Conservation (phyloP, 1,139 yeast species). For the Entelexis sorbosivorans region DNA sequence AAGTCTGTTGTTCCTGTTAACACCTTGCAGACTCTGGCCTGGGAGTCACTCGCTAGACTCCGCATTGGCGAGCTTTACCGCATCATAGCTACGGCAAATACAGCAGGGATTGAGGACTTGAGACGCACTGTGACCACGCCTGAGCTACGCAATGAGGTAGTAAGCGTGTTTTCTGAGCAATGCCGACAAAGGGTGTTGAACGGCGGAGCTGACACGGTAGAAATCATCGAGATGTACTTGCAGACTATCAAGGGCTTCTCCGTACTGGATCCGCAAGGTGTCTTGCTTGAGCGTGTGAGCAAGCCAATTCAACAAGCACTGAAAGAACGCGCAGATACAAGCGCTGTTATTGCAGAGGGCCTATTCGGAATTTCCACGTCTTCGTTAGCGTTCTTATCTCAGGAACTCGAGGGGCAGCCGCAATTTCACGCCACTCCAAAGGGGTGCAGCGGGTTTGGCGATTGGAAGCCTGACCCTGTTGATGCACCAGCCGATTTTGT, state of each 20-base stretch:
- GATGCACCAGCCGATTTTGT: constrained; percentile 83
- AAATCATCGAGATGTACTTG: constrained; percentile 58
- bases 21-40: constrained; percentile 3
- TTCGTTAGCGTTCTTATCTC: constrained; percentile 33
- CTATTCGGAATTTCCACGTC: constrained; percentile 44
- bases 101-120: constrained; percentile 53
- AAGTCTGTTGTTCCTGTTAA: not conserved
- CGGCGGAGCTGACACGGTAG: constrained; percentile 73
- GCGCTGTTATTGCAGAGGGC: constrained; percentile 60
- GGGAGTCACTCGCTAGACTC: constrained; percentile 24
- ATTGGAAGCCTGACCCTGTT: constrained; percentile 87
- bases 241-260: constrained; percentile 63
- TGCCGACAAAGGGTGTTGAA: constrained; percentile 51
- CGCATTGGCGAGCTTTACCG: constrained; percentile 57
- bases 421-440: not conserved
- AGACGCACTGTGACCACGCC: constrained; percentile 30
- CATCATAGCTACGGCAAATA: constrained; percentile 45
- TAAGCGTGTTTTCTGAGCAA: constrained; percentile 41
- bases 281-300: constrained; percentile 62
- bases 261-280: constrained; percentile 80
- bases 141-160: constrained; percentile 43
- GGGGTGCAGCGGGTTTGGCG: constrained; percentile 16
- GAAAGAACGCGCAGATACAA: constrained; percentile 63
- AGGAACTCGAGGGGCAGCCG: constrained; percentile 35
- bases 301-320: constrained; percentile 60